Evolutionary conservation across 768 basidiomycete genomes (phyloP), one percentile per base, ranked within the genome.

Genomic region (Neoboletus magnificus): DNA sequence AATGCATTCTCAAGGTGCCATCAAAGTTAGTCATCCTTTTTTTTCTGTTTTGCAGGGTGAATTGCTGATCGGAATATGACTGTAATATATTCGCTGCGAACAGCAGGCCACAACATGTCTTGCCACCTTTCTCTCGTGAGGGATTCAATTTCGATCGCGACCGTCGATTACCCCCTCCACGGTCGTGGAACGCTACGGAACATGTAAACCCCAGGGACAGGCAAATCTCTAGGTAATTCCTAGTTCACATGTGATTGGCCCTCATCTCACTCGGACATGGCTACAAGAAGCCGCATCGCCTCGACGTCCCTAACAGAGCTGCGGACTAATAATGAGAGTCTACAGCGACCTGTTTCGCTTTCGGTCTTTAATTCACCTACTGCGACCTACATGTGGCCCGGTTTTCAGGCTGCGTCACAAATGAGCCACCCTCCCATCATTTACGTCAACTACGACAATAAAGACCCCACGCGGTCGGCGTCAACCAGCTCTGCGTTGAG

Each of bases 371-470:
- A 75, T 62, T 72, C 75, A 44, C 71, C 75, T 45, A 77, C 73
- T 52, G 74, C 79, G 56, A 75, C 77, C 44, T 81, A 73, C 65
- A 70, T 73, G 63, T 81, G 79, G 79, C 77, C 77, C n/a, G 70
- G 64, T 54, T 73, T 80, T 56, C 69, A 72, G 60, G 69, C 76
- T 58, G 74, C 76, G 25, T 80, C 76, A 35, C 70, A 76, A 63
- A 77, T 77, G 74, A 64, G 61, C 49, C 63, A 70, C 56, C 69
- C 67, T 48, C 77, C 79, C 29, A 63, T 72, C 50, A 65, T 75
- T 59, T 76, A 77, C 60, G 74, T 74, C 61, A 64, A 71, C 57
- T 65, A 71, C 48, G 62, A 71, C 60, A 62, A 57, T n/a, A 62
- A 65, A 71, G 62, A 65, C 40, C 48, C 65, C 66, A 63, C 59